Percentiles rank a stretch among this genome's conserved stretches.
These are phyloP conservation scores for Lasiosphaeria hispida DNA, from an alignment of 495 filamentous ascomycete genomes.

Conservation along the genomic window DNA sequence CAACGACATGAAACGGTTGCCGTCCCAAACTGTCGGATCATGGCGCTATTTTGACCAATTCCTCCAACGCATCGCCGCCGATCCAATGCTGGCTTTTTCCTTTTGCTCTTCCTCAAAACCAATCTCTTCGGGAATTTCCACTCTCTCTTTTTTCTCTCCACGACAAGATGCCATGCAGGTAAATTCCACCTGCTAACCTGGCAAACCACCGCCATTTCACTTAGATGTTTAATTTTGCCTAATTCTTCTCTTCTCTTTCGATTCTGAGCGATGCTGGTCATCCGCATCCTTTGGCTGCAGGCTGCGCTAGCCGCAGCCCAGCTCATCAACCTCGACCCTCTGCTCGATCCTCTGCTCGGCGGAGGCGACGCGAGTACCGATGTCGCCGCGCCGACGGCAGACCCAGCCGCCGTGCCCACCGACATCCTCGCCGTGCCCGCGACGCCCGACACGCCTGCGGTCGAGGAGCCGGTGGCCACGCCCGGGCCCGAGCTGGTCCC, in stretches of 20 bases:
- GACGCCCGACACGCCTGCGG: not conserved
- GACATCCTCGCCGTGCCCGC: not conserved
- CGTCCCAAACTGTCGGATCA: slow-evolving; percentile 14
- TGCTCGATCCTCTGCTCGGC: slow-evolving; percentile 9
- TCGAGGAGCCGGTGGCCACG: not conserved
- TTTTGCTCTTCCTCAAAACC: not conserved
- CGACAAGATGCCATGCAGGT: slow-evolving; percentile 4
- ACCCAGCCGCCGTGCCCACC: not conserved
- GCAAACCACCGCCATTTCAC: slow-evolving; percentile 2
- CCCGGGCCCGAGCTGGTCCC: slow-evolving; percentile 6
- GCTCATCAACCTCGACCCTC: slow-evolving; percentile 11
- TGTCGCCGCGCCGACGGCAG: not conserved
- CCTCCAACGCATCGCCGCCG: not conserved
- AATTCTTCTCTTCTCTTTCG: not conserved
- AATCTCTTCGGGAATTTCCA: not conserved
- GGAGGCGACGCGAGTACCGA: slow-evolving; percentile 1
- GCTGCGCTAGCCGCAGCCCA: slow-evolving; percentile 27
- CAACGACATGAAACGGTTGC: slow-evolving; percentile 9
- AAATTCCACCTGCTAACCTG: not conserved
- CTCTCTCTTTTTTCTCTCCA: not conserved
- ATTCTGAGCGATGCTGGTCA: slow-evolving; percentile 29
- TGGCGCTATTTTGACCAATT: not conserved
- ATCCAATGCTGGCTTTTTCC: not conserved
- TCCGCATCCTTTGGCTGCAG: slow-evolving; percentile 29
- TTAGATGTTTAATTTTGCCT: not conserved